These are phyloP conservation scores for Populus nigra DNA, from an alignment of 345 rosid species.

Conservation along the genomic window DNA sequence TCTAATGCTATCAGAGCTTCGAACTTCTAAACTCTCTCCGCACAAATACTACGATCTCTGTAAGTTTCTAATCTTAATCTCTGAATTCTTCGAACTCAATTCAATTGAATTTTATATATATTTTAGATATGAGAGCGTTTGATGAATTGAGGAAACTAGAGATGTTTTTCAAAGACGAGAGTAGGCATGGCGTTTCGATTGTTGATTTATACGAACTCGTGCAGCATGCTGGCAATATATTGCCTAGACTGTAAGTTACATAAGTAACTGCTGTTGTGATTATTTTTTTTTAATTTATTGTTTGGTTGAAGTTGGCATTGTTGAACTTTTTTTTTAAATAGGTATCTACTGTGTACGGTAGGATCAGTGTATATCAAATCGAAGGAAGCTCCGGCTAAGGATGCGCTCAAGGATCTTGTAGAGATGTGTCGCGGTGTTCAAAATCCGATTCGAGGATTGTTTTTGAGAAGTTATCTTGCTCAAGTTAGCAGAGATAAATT, in stretches of 20 bases:
- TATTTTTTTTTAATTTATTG: not conserved
- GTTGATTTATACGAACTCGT: constrained; percentile 34
- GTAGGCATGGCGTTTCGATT: constrained; percentile 29
- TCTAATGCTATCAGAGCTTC: constrained; percentile 34
- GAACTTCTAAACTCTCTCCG: constrained; percentile 33
- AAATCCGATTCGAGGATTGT: constrained; percentile 95
- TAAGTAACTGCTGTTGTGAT: not conserved
- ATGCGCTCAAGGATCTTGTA: constrained; percentile 92
- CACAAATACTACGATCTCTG: constrained; percentile 35
- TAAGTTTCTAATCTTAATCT: not conserved
- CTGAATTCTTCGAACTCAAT: not conserved
- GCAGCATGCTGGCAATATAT: constrained; percentile 27
- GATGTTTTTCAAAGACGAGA: constrained; percentile 32
- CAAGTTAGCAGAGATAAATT: constrained; percentile 90
- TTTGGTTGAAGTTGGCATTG: not conserved
- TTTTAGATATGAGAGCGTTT: constrained; percentile 33
- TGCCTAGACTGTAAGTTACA: constrained; percentile 23
- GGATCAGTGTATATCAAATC: constrained; percentile 95
- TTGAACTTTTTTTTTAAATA: constrained; percentile 18
- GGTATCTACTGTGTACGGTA: constrained; percentile 94
- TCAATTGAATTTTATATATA: not conserved
- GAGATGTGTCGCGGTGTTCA: constrained; percentile 99
- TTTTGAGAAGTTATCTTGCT: constrained; percentile 94
- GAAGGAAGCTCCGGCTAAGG: constrained; percentile 95
- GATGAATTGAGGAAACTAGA: constrained; percentile 33